These are phyloP conservation scores for Truncatella angustata DNA, from an alignment of 2,329 filamentous ascomycete species.

Conservation along the genomic window DNA sequence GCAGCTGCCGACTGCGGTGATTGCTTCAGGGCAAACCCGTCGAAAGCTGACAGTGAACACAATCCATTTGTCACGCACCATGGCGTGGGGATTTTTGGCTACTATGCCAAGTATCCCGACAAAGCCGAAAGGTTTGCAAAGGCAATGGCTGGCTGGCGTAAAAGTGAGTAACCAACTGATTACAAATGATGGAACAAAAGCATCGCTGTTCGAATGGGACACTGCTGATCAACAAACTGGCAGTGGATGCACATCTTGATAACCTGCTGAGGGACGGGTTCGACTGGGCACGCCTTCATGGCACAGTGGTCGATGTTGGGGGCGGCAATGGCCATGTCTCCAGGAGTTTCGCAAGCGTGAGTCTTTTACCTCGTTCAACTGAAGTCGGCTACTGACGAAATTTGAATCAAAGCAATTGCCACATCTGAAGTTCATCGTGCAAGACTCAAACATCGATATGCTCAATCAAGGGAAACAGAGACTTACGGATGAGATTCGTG, in stretches of 20 bases:
- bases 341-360: background rate
- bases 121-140: background rate
- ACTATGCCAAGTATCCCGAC: background rate
- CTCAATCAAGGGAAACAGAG: conserved; percentile 16
- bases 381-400: no score
- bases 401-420: no score
- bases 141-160: conserved; percentile 6
- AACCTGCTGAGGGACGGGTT: background rate
- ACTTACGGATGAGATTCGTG: conserved; percentile 10
- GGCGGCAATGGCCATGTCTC: conserved; percentile 5
- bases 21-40: conserved; percentile 16
- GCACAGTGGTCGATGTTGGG: background rate
- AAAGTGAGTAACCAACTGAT: no score
- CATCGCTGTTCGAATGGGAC: no score
- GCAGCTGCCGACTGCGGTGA: conserved; percentile 16
- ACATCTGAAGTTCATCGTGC: conserved; percentile 19
- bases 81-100: background rate
- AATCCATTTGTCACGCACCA: background rate
- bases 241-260: conserved; percentile 1
- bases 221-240: no score
- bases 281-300: background rate
- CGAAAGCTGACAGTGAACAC: background rate
- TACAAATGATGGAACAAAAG: no score
- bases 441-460: conserved; percentile 20
- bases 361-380: no score